Percentiles rank a stretch among this genome's conserved stretches.
phyloP scores from a whole-genome alignment of 768 basidiomycete genomes.

The Lactarius quietus region DNA sequence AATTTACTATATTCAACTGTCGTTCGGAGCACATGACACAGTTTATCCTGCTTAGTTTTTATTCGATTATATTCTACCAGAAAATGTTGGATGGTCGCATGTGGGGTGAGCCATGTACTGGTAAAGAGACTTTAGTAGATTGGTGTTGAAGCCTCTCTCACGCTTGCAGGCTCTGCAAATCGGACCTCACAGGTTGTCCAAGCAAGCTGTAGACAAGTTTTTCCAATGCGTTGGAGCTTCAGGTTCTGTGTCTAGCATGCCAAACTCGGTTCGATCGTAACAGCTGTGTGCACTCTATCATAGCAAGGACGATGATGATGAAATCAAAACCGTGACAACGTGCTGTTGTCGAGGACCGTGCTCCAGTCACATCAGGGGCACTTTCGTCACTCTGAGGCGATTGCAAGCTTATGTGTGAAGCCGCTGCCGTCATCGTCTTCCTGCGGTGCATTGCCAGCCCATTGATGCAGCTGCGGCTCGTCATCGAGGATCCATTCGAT shows the following conservation, averaged over 20 bases:
- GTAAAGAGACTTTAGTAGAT: no score
- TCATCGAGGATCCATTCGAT: conserved; percentile 77
- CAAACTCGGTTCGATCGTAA: conserved; percentile 63
- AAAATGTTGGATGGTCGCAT: no score
- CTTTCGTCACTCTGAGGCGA: conserved; percentile 55
- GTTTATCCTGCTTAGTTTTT: no score
- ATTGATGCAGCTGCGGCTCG: conserved; percentile 63
- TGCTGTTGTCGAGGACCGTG: conserved; percentile 46
- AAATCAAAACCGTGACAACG: conserved; percentile 41
- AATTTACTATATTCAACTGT: no score
- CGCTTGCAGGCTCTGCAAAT: conserved; percentile 57
- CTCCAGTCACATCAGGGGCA: conserved; percentile 49
- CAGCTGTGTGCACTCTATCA: conserved; percentile 75
- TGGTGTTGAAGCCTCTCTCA: conserved; percentile 52
- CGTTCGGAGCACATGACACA: no score
- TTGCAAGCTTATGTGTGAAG: conserved; percentile 69
- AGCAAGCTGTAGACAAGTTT: conserved; percentile 72
- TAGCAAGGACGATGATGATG: conserved; percentile 69
- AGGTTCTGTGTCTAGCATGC: conserved; percentile 64
- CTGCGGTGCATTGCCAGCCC: conserved; percentile 62
- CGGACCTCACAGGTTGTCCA: conserved; percentile 69
- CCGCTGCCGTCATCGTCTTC: conserved; percentile 66
- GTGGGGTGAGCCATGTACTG: no score
- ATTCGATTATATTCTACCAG: no score
- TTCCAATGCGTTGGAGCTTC: conserved; percentile 60